Conservation (phyloP, 164 flowering plant species). For the Macadamia tetraphylla region DNA sequence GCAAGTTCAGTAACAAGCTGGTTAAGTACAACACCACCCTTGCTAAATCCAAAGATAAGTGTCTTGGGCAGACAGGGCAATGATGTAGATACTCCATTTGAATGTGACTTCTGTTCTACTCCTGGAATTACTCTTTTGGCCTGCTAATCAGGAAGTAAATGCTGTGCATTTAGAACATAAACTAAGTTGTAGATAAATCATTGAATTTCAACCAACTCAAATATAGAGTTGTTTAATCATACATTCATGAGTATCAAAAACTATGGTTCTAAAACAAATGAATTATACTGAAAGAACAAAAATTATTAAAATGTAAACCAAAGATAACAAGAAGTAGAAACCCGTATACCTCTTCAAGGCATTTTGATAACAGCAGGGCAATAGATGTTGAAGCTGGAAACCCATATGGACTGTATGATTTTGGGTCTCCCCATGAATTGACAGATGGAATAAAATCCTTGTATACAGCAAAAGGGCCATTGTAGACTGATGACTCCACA, state of each 20-base stretch:
- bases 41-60: conserved; percentile 75
- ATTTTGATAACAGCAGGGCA: conserved; percentile 45
- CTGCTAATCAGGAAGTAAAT: conserved; percentile 28
- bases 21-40: conserved; percentile 80
- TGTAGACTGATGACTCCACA: conserved; percentile 67
- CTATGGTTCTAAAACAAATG: too few relatives aligned
- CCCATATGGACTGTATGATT: conserved; percentile 44
- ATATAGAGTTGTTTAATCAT: background rate
- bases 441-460: conserved; percentile 68
- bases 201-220: background rate
- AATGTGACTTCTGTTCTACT: conserved; percentile 16
- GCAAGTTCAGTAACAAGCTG: conserved; percentile 72
- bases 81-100: conserved; percentile 15
- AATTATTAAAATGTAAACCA: background rate
- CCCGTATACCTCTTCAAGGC: conserved; percentile 48
- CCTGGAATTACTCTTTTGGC: conserved; percentile 33
- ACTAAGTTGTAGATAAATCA: background rate
- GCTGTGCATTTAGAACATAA: conserved; percentile 1
- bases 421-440: conserved; percentile 70
- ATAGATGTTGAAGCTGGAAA: conserved; percentile 64
- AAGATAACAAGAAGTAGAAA: background rate
- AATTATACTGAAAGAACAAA: background rate
- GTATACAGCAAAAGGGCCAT: conserved; percentile 82
- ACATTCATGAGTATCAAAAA: background rate
- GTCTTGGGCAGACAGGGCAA: conserved; percentile 37